Percentiles rank a stretch among this genome's conserved stretches.
These are phyloP conservation scores for Fusarium xylarioides DNA, from an alignment of 2,329 filamentous ascomycete species.

Conservation along the genomic window DNA sequence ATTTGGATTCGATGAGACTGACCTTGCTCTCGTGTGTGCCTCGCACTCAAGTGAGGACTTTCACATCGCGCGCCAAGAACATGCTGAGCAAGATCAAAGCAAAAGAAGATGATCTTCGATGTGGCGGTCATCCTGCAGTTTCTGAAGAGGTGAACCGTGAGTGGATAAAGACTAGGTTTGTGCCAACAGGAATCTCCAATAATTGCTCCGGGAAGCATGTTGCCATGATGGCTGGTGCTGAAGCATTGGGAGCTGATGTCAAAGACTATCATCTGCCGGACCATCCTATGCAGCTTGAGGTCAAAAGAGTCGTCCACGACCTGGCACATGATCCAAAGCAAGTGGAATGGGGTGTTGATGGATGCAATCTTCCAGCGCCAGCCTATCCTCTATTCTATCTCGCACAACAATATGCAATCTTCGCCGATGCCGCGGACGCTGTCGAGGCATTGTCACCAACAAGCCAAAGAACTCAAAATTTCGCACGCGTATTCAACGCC, in stretches of 20 bases:
- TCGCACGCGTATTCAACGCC: conserved; percentile 52
- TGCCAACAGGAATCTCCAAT: conserved; percentile 51
- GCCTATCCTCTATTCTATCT: conserved; percentile 51
- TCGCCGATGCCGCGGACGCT: conserved; percentile 48
- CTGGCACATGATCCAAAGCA: conserved; percentile 42
- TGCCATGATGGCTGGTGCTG: conserved; percentile 56
- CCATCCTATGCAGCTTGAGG: conserved; percentile 52
- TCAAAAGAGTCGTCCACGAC: conserved; percentile 50
- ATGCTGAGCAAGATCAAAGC: conserved; percentile 51
- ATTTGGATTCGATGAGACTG: conserved; percentile 50
- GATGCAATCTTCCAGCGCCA: conserved; percentile 59
- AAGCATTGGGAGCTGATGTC: conserved; percentile 45
- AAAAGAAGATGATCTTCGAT: conserved; percentile 50
- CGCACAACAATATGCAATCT: conserved; percentile 47
- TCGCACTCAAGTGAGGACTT: conserved; percentile 56
- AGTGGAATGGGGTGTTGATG: conserved; percentile 55
- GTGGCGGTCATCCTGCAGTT: conserved; percentile 53
- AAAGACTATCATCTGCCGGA: conserved; percentile 48
- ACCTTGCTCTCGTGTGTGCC: conserved; percentile 58
- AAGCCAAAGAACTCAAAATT: conserved; percentile 25
- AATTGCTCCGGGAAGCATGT: conserved; percentile 61
- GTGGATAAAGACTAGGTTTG: conserved; percentile 52
- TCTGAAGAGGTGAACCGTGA: conserved; percentile 47
- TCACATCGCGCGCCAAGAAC: conserved; percentile 48
- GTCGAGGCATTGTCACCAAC: neutral